Base-by-base conservation (phyloP, 352 stramenopile species). In the Globisporangium echinulatum region DNA sequence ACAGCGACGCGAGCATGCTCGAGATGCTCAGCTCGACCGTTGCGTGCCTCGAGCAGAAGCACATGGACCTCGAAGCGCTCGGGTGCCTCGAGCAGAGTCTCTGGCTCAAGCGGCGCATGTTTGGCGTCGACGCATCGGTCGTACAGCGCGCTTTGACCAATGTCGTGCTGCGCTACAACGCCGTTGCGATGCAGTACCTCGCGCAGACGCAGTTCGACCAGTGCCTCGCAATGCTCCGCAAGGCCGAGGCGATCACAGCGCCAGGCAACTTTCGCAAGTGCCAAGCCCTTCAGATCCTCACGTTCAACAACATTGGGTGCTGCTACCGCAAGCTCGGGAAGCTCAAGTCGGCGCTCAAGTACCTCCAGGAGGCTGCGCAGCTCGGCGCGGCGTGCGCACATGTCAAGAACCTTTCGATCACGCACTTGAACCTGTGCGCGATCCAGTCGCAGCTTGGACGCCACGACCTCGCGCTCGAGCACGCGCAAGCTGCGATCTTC, bases 291-390 rank as follows among this genome's bases (percentile, higher is more conserved):
- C 80, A 87, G 59, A 88, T 92, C 54, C 70, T 92, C 39, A 92
- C 83, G 36, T 88, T 82, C 66, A 92, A 92, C 59, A 92, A 90
- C 61, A 77, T 92, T 17, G 83, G 80, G 17, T 90, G 83, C 61
- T 90, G 80, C 53, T 92, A 90, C 63, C 83, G 83, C 5, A 92
- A 88, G 44, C 62, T 92, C 14, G 75, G 74, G 19, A 87, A 90
- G 55, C 68, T 90, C 7, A 82, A 85, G 56, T 85, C 79, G 1
- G 80, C 83, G 14, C 64, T 90, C 11, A 87, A 88, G 59, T 92
- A 90, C 66, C 57, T 92, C 5, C 74, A 88, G 47, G 77, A 88
- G 40, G 83, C 83, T 5, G 79, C 81, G 8, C 76, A 77, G 54
- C 68, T 92, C n/a, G 83, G 83, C 8, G 72, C 76, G 0, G 57